These are phyloP conservation scores for Amanita thiersii DNA, from an alignment of 768 basidiomycete species.

Conservation along the genomic window DNA sequence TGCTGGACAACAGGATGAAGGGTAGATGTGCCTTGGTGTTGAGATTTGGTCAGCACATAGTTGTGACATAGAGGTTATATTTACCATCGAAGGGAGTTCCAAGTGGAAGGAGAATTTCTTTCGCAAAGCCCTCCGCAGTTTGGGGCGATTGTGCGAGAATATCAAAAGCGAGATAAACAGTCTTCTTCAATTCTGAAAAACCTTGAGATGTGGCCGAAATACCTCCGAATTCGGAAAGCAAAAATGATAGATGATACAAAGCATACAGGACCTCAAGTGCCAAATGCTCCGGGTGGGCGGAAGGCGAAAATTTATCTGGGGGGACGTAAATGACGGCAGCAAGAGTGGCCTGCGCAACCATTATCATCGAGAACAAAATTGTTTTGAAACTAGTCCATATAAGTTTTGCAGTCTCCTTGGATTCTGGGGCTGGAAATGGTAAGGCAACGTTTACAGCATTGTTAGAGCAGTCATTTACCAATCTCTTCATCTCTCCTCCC, in stretches of 20 bases:
- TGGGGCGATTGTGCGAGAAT: slow-evolving; percentile 36
- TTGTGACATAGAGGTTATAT: background rate
- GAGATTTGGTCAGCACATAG: background rate
- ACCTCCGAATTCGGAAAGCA: slow-evolving; percentile 77
- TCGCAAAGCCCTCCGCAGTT: slow-evolving; percentile 18
- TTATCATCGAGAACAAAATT: slow-evolving; percentile 62
- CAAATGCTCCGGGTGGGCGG: slow-evolving; percentile 26
- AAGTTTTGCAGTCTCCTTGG: slow-evolving; percentile 34
- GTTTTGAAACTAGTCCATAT: slow-evolving; percentile 71
- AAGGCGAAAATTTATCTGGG: slow-evolving; percentile 19
- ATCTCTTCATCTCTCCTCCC: slow-evolving; percentile 23
- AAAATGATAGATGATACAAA: slow-evolving; percentile 63
- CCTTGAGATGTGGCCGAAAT: slow-evolving; percentile 47
- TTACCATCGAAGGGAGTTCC: slow-evolving; percentile 19
- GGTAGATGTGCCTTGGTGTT: background rate
- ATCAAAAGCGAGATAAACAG: slow-evolving; percentile 73
- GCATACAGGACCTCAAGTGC: slow-evolving; percentile 47
- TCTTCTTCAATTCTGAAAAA: slow-evolving; percentile 66
- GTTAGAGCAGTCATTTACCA: slow-evolving; percentile 15
- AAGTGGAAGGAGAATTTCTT: slow-evolving; percentile 17
- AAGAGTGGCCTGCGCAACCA: slow-evolving; percentile 60
- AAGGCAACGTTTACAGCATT: slow-evolving; percentile 2
- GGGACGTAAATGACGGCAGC: slow-evolving; percentile 45
- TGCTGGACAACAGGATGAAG: slow-evolving; percentile 12
- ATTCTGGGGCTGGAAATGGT: slow-evolving; percentile 28